Percentiles rank a stretch among this genome's conserved stretches.
phyloP scores from a whole-genome alignment of 768 basidiomycete species.

The Kwoniella europaea region DNA sequence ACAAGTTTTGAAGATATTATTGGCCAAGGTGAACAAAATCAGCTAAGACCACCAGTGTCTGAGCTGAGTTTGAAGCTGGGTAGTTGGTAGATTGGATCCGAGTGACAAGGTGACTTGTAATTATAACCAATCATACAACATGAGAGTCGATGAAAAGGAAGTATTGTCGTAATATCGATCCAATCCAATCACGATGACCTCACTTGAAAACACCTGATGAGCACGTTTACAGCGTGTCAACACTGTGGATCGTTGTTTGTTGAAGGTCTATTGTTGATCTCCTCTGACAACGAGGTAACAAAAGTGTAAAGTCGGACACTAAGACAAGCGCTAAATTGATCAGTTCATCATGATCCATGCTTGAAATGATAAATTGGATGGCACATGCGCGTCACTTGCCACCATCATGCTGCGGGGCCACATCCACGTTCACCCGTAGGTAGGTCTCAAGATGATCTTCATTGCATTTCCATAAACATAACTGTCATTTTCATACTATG shows the following conservation, averaged over 20 bases:
- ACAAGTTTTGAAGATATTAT: no score
- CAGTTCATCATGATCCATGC: not conserved
- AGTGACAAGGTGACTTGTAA: no score
- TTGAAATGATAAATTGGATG: not conserved
- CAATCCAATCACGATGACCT: not conserved
- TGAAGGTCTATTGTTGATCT: not conserved
- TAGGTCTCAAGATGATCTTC: no score
- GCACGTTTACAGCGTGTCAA: not conserved
- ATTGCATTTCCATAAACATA: no score
- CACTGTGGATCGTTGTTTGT: not conserved
- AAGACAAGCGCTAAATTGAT: conserved; percentile 1
- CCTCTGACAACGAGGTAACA: not conserved
- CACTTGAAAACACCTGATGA: not conserved
- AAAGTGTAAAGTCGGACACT: not conserved
- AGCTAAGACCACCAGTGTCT: conserved; percentile 7
- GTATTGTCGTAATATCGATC: not conserved
- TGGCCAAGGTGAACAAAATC: not conserved
- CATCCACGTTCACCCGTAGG: not conserved
- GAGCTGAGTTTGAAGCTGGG: not conserved
- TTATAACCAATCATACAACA: not conserved
- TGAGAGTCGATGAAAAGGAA: not conserved
- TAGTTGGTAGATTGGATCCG: no score
- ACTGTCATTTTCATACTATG: no score
- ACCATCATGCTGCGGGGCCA: not conserved
- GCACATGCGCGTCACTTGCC: conserved; percentile 2